Evolutionary conservation across 2,329 filamentous ascomycete species (phyloP).

Genomic region (Periglandula ipomoeae): DNA sequence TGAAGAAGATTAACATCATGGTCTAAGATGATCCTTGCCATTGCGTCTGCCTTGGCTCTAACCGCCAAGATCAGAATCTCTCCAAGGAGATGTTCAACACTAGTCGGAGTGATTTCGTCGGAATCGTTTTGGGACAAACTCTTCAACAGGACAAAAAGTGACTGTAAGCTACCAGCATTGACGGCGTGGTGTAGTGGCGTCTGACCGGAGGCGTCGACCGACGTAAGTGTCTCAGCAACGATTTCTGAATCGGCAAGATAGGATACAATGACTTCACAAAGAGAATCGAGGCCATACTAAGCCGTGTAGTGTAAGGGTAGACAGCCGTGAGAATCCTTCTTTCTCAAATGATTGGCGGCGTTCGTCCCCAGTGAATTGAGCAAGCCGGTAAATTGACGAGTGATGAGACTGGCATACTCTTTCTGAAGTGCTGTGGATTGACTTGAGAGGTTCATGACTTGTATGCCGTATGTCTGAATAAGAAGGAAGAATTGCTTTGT

Average conservation of each 20-base stretch:
- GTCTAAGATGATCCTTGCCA: background rate
- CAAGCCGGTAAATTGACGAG: too few species aligned
- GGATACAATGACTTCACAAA: background rate
- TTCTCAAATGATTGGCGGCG: background rate
- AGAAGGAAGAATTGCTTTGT: background rate
- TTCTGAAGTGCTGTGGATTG: too few species aligned
- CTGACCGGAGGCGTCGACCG: background rate
- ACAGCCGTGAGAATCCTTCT: background rate
- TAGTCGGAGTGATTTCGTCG: background rate
- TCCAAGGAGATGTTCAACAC: background rate
- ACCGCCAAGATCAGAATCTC: constrained; percentile 5
- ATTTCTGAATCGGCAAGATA: background rate
- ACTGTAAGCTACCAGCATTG: background rate
- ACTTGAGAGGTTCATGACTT: background rate
- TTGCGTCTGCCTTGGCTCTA: background rate
- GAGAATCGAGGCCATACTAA: background rate
- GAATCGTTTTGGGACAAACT: background rate
- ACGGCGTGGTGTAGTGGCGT: constrained; percentile 7
- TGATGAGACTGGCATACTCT: too few species aligned
- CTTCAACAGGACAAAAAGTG: background rate
- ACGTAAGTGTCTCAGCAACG: background rate
- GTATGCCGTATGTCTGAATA: too few species aligned
- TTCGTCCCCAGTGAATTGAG: background rate
- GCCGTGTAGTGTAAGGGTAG: background rate
- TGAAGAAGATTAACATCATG: constrained; percentile 5